A percentile compares a stretch with the other conserved stretches of the same genome.
These are phyloP conservation scores for Gaeumannomyces tritici DNA, from an alignment of 2,329 filamentous ascomycete species.

Conservation along the genomic window DNA sequence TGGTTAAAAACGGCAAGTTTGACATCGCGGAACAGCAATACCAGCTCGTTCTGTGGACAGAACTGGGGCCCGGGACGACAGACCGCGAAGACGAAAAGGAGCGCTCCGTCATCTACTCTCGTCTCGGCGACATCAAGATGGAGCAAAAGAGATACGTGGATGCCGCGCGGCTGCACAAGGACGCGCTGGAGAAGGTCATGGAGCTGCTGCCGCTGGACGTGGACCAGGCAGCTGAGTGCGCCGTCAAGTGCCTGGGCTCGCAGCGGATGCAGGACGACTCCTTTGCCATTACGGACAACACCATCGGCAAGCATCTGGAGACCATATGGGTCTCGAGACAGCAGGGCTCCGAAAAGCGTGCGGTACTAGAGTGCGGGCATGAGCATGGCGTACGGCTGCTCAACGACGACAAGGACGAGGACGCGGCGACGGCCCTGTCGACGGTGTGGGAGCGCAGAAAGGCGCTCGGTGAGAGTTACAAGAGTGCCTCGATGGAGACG, in stretches of 20 bases:
- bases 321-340: constrained; percentile 2
- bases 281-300: constrained; percentile 2
- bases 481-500: constrained; percentile 2
- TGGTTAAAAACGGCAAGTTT: constrained; percentile 3
- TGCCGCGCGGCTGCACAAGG: not conserved
- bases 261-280: constrained; percentile 3
- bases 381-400: constrained; percentile 5
- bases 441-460: constrained; percentile 6
- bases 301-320: constrained; percentile 2
- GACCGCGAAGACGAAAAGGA: constrained; percentile 4
- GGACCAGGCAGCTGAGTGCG: constrained; percentile 4
- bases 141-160: constrained; percentile 5
- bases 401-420: constrained; percentile 1
- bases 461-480: not conserved
- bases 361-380: constrained; percentile 5
- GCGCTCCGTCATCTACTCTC: constrained; percentile 1
- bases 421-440: not conserved
- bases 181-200: constrained; percentile 4
- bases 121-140: constrained; percentile 4
- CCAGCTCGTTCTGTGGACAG: not conserved
- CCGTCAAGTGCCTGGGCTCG: not conserved
- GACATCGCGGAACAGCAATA: constrained; percentile 3
- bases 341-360: not conserved
- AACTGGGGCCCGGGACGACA: not conserved
- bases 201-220: constrained; percentile 3